Conservation (phyloP, 768 basidiomycete species). For the Hemileccinum impolitum region DNA sequence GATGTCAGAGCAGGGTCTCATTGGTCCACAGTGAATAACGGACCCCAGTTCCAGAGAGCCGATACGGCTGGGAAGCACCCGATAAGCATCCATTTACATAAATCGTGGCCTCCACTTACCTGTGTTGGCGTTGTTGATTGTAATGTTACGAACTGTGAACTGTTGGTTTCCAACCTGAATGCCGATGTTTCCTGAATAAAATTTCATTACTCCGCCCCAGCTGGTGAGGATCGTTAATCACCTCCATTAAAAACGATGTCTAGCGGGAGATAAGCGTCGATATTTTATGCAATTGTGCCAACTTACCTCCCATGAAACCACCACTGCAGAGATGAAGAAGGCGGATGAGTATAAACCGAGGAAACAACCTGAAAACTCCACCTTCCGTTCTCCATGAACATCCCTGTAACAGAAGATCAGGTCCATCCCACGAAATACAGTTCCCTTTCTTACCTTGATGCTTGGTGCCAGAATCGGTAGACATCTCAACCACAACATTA, state of each 20-base stretch:
- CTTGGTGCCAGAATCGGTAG: conserved; percentile 52
- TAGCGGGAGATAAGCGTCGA: neutral
- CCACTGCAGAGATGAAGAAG: conserved; percentile 27
- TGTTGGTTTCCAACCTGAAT: conserved; percentile 80
- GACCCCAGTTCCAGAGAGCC: conserved; percentile 42
- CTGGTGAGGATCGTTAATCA: neutral
- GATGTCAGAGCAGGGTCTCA: neutral
- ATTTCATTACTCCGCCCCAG: neutral
- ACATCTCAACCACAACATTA: conserved; percentile 72
- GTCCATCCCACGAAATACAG: neutral
- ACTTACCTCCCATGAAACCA: conserved; percentile 55
- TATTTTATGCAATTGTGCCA: neutral
- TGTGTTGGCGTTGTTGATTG: conserved; percentile 42
- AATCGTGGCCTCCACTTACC: conserved; percentile 21
- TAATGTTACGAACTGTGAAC: conserved; percentile 66
- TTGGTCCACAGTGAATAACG: conserved; percentile 1
- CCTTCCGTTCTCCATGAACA: conserved; percentile 80
- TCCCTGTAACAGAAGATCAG: conserved; percentile 22
- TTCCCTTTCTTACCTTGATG: conserved; percentile 57
- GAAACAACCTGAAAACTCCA: conserved; percentile 2
- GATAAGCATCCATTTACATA: neutral
- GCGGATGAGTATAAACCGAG: neutral
- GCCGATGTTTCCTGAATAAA: conserved; percentile 43
- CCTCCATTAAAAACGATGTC: conserved; percentile 46
- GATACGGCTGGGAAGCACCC: conserved; percentile 17